These are phyloP conservation scores for Arthrobotrys megalospora DNA, from an alignment of 2,329 filamentous ascomycete genomes.

Conservation along the genomic window DNA sequence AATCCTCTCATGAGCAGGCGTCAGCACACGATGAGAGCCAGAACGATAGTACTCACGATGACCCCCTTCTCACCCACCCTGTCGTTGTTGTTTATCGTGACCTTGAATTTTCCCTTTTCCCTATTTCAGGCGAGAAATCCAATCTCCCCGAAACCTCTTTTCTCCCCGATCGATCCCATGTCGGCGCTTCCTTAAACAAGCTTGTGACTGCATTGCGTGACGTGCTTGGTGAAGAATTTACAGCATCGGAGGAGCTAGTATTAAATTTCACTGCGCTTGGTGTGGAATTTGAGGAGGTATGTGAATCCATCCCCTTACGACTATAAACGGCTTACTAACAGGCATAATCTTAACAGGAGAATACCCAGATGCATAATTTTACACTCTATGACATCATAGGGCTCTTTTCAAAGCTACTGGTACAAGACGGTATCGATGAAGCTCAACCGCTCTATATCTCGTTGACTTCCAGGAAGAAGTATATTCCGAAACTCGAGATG, in stretches of 20 bases:
- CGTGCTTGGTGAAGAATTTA: constrained; percentile 56
- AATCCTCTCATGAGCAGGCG: constrained; percentile 3
- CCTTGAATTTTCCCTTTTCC: constrained; percentile 53
- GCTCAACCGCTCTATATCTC: constrained; percentile 43
- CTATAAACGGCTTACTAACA: constrained; percentile 10
- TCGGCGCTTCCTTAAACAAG: constrained; percentile 49
- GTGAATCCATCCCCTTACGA: background rate
- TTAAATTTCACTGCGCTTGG: constrained; percentile 49
- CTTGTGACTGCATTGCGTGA: constrained; percentile 53
- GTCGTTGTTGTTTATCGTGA: constrained; percentile 56
- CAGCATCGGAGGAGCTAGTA: constrained; percentile 51
- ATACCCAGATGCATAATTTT: constrained; percentile 49
- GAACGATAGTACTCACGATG: constrained; percentile 9
- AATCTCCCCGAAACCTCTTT: constrained; percentile 48
- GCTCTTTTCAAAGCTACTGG: constrained; percentile 44
- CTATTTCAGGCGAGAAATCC: constrained; percentile 16
- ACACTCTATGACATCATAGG: constrained; percentile 49
- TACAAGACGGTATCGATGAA: constrained; percentile 44
- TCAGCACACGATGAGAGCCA: constrained; percentile 21
- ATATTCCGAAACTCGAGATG: constrained; percentile 52
- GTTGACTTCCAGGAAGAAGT: constrained; percentile 51
- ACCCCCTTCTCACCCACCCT: constrained; percentile 44
- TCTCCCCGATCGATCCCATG: constrained; percentile 47
- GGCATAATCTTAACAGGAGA: constrained; percentile 31
- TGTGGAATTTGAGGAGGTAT: constrained; percentile 59